These are phyloP conservation scores for Boletus vermiculosoides DNA, from an alignment of 768 basidiomycete genomes.

Conservation along the genomic window DNA sequence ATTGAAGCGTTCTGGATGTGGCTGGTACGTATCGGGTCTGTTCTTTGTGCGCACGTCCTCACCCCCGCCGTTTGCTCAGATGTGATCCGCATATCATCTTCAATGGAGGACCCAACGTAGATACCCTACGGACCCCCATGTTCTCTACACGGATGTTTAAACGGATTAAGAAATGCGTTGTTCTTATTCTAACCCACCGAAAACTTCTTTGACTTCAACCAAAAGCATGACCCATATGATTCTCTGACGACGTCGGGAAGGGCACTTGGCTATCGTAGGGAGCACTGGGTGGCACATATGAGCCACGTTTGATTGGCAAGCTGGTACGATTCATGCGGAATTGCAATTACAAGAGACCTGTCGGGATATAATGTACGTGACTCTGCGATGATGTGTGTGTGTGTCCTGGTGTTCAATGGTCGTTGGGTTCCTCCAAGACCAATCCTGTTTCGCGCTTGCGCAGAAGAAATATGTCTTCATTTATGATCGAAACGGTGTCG, in stretches of 20 bases:
- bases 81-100: constrained; percentile 10
- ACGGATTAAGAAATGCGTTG: neutral
- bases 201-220: no score
- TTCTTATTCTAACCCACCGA: neutral
- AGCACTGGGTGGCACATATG: constrained; percentile 82
- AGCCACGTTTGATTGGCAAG: constrained; percentile 92
- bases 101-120: no score
- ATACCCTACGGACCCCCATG: neutral
- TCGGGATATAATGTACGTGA: constrained; percentile 82
- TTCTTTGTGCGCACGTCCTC: neutral
- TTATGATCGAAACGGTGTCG: constrained; percentile 92
- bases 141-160: neutral
- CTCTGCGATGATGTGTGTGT: neutral
- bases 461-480: constrained; percentile 97
- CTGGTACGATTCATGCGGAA: constrained; percentile 81
- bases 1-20: constrained; percentile 29
- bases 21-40: constrained; percentile 21
- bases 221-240: no score
- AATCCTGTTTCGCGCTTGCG: constrained; percentile 90
- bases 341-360: constrained; percentile 88
- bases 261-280: constrained; percentile 86
- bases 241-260: constrained; percentile 29
- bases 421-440: constrained; percentile 83
- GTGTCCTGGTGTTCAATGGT: neutral
- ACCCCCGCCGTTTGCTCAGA: neutral